These are phyloP conservation scores for Scytalidium sp. DNA, from an alignment of 2,329 filamentous ascomycete genomes.

Conservation along the genomic window DNA sequence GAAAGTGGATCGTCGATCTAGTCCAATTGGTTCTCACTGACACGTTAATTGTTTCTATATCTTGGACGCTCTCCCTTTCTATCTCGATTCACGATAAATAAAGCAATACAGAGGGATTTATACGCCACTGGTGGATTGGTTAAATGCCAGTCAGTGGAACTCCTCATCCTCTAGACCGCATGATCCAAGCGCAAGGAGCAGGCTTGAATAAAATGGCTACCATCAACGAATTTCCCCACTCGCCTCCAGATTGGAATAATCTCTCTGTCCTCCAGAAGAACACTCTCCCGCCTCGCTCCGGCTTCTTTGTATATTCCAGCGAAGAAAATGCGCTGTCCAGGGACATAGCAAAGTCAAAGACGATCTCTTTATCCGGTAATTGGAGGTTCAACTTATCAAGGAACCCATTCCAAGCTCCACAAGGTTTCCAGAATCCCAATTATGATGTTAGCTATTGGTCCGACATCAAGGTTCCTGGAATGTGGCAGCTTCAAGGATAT, in stretches of 20 bases:
- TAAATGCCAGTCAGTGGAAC: no score
- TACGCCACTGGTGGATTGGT: no score
- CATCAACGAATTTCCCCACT: slow-evolving; percentile 25
- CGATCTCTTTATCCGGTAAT: slow-evolving; percentile 25
- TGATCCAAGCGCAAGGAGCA: not conserved
- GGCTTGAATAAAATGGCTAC: slow-evolving; percentile 11
- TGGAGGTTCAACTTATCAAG: slow-evolving; percentile 25
- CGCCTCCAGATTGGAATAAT: slow-evolving; percentile 58
- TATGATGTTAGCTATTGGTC: slow-evolving; percentile 37
- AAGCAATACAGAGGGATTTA: no score
- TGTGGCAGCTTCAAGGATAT: slow-evolving; percentile 55
- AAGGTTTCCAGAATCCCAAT: slow-evolving; percentile 13
- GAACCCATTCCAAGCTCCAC: slow-evolving; percentile 22
- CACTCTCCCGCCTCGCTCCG: slow-evolving; percentile 52
- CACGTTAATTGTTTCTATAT: no score
- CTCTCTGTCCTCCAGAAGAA: slow-evolving; percentile 57
- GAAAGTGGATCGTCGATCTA: no score
- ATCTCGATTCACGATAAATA: no score
- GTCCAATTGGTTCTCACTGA: no score
- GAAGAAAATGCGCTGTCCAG: slow-evolving; percentile 45
- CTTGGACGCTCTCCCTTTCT: no score
- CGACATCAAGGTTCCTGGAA: slow-evolving; percentile 48
- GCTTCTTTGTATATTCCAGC: slow-evolving; percentile 51
- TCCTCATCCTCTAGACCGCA: not conserved
- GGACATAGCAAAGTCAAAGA: slow-evolving; percentile 36